These are phyloP conservation scores for Santalum album DNA, from an alignment of 164 flowering plant species.

Conservation along the genomic window DNA sequence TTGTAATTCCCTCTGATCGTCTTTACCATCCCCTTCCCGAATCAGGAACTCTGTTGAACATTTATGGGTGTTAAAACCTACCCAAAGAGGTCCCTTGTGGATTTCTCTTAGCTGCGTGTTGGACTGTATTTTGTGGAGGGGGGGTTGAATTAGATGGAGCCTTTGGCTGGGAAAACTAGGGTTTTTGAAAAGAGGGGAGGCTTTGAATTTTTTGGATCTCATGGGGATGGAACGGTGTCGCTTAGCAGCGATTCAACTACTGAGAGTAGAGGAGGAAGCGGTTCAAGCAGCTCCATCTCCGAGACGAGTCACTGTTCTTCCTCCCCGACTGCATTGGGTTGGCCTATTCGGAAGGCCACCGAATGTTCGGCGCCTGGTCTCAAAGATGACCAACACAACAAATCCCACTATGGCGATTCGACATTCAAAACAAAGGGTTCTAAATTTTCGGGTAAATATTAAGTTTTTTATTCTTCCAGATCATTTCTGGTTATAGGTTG, in stretches of 20 bases:
- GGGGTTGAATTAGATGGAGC: background rate
- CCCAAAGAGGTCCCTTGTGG: no score
- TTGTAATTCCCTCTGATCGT: background rate
- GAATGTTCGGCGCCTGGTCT: background rate
- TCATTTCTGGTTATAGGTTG: no score
- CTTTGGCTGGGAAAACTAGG: no score
- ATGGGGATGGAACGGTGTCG: background rate
- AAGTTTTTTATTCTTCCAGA: no score
- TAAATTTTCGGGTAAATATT: slow-evolving; percentile 1
- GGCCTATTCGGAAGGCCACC: background rate
- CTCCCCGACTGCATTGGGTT: background rate
- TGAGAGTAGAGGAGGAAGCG: background rate
- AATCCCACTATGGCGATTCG: slow-evolving; percentile 5
- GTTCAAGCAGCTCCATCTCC: background rate
- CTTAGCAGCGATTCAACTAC: background rate
- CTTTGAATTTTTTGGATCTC: no score
- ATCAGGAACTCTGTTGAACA: no score
- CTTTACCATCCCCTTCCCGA: background rate
- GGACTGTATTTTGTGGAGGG: background rate
- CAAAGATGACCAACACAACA: background rate
- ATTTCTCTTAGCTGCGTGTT: no score
- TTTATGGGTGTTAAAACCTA: no score
- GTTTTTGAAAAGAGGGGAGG: no score
- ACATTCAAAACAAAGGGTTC: no score
- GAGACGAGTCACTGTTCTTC: background rate